phyloP scores from a whole-genome alignment of 177 flowering plant species.

The Vitis hybrid region DNA sequence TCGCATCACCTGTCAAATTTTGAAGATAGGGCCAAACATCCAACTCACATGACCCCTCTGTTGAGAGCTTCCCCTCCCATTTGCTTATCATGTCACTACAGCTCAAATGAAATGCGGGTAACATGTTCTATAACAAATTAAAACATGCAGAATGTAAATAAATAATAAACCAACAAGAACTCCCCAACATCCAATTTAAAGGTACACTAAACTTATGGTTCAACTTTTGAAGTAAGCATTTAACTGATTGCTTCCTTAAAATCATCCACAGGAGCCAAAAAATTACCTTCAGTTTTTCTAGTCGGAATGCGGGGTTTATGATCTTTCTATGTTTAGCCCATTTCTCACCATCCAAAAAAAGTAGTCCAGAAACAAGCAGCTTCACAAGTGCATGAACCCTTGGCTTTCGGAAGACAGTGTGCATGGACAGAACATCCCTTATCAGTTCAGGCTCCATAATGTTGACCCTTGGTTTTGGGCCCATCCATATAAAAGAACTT shows the following conservation, averaged over 20 bases:
- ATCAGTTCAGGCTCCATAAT: constrained; percentile 27
- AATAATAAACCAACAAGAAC: too few species aligned
- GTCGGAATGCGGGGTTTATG: constrained; percentile 15
- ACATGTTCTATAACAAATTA: constrained; percentile 1
- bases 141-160: not conserved
- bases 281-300: constrained; percentile 12
- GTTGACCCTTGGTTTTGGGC: constrained; percentile 26
- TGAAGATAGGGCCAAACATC: too few species aligned
- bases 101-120: constrained; percentile 4
- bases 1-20: too few species aligned
- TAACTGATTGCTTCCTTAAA: too few species aligned
- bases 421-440: constrained; percentile 17
- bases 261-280: too few species aligned
- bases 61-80: not conserved
- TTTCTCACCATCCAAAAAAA: constrained; percentile 25
- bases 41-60: not conserved
- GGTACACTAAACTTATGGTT: too few species aligned
- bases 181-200: too few species aligned
- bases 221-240: too few species aligned
- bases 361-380: constrained; percentile 20
- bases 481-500: constrained; percentile 30
- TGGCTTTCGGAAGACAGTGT: constrained; percentile 15
- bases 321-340: constrained; percentile 21
- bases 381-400: constrained; percentile 6
- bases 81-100: not conserved